Evolutionary conservation across 805 yeast species (phyloP), one percentile per base, ranked within the genome.

Genomic region (Ogataea nonfermentans): DNA sequence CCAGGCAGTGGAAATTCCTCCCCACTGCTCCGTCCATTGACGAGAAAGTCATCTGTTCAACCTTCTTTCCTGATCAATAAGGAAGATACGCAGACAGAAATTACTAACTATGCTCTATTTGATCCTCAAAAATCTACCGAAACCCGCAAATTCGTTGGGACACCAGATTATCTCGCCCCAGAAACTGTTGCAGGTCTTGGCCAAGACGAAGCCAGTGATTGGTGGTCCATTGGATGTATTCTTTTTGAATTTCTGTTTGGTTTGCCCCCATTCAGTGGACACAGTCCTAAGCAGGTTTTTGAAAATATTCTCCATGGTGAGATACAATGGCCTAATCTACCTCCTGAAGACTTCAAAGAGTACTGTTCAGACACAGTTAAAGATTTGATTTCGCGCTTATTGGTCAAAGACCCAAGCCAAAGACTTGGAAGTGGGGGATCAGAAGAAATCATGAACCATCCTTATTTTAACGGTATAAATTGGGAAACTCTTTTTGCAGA

Each of bases 221-320:
- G 99, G 99, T 93, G 99, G 99, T 87, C 98, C 2, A 76, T 91
- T 24, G 99, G 99, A 0, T 91, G 98, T 61, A 88, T 93, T 9
- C 63, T 91, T 41, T 93, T 91, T 67, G 99, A 93, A 63, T 83
- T 93, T 56, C 57, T 88, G 28, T 85, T 83, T 59, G 99, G 99
- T 0, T 85, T 79, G 58, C 96, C 99, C 2, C 99, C 99, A 2
- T 93, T 93, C 61, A 93, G 86, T 59, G 95, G 84, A 1, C 68
- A 69, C 4, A 73, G 88, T 1, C 93, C 96, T 0, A 85, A 83
- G 29, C 67, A 71, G 43, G 95, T 93, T 0, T 93, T 93, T 59
- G 76, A 79, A 39, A 89, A 89, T 48, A 91, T 95, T 35, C 66
- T 89, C 39, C 70, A 63, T 13, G 81, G 91, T 4, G 70, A 69